These are phyloP conservation scores for Fagopyrum homotropicum DNA, from an alignment of 148 eudicot species.

Conservation along the genomic window DNA sequence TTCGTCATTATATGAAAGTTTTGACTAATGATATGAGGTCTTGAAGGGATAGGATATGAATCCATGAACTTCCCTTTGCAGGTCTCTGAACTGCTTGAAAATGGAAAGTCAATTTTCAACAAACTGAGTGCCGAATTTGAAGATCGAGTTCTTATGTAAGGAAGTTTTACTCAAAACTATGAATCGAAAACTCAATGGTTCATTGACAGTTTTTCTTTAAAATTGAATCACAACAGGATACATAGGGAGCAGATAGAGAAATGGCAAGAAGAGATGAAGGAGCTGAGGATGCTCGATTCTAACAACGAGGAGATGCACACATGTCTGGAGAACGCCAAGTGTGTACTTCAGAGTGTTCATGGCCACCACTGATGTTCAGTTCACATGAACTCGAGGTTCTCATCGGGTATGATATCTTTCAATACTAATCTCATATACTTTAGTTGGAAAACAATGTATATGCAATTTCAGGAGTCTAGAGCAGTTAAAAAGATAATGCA, in stretches of 20 bases:
- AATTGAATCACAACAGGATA: slow-evolving; percentile 38
- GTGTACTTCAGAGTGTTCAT: slow-evolving; percentile 57
- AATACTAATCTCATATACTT: background rate
- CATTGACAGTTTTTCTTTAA: slow-evolving; percentile 12
- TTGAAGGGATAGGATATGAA: background rate
- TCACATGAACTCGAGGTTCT: background rate
- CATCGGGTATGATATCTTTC: background rate
- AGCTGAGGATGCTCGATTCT: slow-evolving; percentile 68
- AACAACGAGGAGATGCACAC: slow-evolving; percentile 56
- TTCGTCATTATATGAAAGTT: background rate
- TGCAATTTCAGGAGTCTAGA: background rate
- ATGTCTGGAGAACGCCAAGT: slow-evolving; percentile 61
- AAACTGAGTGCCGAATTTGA: slow-evolving; percentile 67
- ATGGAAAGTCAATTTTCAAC: slow-evolving; percentile 64
- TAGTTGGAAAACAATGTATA: background rate
- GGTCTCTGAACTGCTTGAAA: slow-evolving; percentile 84
- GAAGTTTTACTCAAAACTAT: background rate
- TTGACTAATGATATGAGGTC: background rate
- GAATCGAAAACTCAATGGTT: background rate
- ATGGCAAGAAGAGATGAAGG: slow-evolving; percentile 85
- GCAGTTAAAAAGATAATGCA: background rate
- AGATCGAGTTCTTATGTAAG: slow-evolving; percentile 59
- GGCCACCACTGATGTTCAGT: slow-evolving; percentile 31
- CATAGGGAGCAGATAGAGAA: slow-evolving; percentile 89
- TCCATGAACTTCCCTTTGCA: slow-evolving; percentile 19